Evolutionary conservation across 148 eudicot species (phyloP).

Genomic region (Agrostemma githago): DNA sequence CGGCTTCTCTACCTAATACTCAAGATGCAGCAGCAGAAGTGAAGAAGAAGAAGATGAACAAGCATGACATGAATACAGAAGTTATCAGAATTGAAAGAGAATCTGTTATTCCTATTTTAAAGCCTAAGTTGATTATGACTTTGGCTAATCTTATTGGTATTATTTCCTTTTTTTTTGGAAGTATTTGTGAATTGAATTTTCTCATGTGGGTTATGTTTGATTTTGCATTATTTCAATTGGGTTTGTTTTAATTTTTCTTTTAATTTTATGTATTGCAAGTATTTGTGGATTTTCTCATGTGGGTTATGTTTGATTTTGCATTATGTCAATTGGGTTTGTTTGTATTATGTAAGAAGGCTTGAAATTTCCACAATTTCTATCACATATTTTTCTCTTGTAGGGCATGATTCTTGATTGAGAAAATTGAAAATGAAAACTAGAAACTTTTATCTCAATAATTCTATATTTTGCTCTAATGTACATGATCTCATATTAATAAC

Average conservation of each 20-base stretch:
- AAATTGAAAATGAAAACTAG: no score
- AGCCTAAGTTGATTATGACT: slow-evolving; percentile 70
- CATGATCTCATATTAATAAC: no score
- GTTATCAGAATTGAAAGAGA: slow-evolving; percentile 79
- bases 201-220: no score
- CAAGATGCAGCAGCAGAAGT: no score
- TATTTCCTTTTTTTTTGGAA: not conserved
- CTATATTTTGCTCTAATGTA: no score
- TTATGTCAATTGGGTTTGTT: not conserved
- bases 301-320: not conserved
- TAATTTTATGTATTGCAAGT: not conserved
- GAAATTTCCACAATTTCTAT: not conserved
- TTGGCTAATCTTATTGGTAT: slow-evolving; percentile 83
- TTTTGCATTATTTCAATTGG: no score
- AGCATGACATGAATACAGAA: slow-evolving; percentile 21
- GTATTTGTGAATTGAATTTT: no score
- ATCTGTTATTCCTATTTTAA: slow-evolving; percentile 76
- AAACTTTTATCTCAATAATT: no score
- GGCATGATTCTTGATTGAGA: not conserved
- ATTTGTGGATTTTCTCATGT: not conserved
- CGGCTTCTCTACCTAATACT: no score
- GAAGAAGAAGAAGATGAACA: no score
- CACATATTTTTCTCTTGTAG: not conserved
- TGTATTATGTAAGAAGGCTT: not conserved
- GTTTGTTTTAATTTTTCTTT: not conserved